These are phyloP conservation scores for Abortiporus biennis DNA, from an alignment of 1,284 basidiomycete genomes.

Conservation along the genomic window DNA sequence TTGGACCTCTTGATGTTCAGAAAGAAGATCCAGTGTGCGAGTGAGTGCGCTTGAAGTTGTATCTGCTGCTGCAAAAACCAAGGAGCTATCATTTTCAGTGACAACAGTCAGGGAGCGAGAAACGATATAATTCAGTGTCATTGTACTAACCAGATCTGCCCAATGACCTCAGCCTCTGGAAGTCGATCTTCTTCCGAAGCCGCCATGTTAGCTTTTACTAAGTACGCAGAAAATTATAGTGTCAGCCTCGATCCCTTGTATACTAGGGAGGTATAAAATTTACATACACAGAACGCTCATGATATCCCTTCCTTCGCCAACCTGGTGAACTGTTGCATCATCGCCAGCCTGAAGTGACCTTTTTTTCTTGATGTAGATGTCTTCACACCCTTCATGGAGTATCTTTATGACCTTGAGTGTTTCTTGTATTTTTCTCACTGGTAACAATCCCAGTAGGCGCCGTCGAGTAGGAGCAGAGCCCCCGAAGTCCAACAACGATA, in stretches of 20 bases:
- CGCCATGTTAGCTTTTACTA: constrained; percentile 22
- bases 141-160: constrained; percentile 25
- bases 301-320: constrained; percentile 36
- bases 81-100: neutral
- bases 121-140: neutral
- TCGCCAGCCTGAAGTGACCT: constrained; percentile 17
- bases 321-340: constrained; percentile 18
- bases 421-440: neutral
- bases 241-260: neutral
- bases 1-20: constrained; percentile 1
- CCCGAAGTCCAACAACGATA: no score
- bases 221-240: constrained; percentile 4
- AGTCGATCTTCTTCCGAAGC: constrained; percentile 19
- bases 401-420: no score
- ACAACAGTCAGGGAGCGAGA: neutral
- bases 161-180: constrained; percentile 26
- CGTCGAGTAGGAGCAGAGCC: no score
- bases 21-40: neutral
- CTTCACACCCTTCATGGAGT: no score
- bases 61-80: constrained; percentile 1
- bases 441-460: neutral
- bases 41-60: neutral
- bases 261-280: constrained; percentile 1
- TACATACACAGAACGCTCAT: constrained; percentile 37
- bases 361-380: constrained; percentile 30